phyloP scores from a whole-genome alignment of 2,329 filamentous ascomycete genomes.

The Macrophomina tecta region DNA sequence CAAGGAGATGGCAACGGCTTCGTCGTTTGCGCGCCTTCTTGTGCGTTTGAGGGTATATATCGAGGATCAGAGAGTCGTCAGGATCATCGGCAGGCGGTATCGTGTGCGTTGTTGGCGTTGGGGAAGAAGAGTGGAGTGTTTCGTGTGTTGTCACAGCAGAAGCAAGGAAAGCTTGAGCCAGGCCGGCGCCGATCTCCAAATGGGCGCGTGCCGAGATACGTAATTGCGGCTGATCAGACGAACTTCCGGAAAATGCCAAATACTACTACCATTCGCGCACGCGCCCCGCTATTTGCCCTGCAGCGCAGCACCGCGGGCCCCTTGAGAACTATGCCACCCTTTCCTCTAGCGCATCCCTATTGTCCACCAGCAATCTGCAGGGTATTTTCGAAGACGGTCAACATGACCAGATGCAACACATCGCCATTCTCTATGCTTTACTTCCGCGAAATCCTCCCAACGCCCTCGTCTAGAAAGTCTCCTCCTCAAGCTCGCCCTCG shows the following conservation, averaged over 20 bases:
- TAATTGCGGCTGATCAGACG: conserved; percentile 20
- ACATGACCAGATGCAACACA: conserved; percentile 28
- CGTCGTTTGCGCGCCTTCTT: not conserved
- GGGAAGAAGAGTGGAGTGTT: conserved; percentile 20
- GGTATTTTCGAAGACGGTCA: conserved; percentile 28
- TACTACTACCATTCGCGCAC: not conserved
- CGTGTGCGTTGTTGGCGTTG: conserved; percentile 13
- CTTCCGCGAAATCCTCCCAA: not conserved
- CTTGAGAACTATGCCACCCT: conserved; percentile 18
- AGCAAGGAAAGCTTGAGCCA: conserved; percentile 16
- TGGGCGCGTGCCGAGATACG: conserved; percentile 17
- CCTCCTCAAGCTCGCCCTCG: conserved; percentile 72
- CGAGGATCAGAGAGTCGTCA: conserved; percentile 9
- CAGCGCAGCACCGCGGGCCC: conserved; percentile 15
- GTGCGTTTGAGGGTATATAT: not conserved
- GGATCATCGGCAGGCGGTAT: conserved; percentile 14
- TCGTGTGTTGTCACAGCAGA: conserved; percentile 25
- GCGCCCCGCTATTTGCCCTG: not conserved
- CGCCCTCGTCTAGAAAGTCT: conserved; percentile 29
- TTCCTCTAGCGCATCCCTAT: conserved; percentile 6
- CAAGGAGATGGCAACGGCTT: not conserved
- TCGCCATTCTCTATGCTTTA: conserved; percentile 16
- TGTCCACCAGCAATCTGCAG: conserved; percentile 25
- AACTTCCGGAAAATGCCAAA: conserved; percentile 8
- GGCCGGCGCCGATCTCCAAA: conserved; percentile 3